phyloP scores from a whole-genome alignment of 257 asterid species.

The Przewalskia tangutica region DNA sequence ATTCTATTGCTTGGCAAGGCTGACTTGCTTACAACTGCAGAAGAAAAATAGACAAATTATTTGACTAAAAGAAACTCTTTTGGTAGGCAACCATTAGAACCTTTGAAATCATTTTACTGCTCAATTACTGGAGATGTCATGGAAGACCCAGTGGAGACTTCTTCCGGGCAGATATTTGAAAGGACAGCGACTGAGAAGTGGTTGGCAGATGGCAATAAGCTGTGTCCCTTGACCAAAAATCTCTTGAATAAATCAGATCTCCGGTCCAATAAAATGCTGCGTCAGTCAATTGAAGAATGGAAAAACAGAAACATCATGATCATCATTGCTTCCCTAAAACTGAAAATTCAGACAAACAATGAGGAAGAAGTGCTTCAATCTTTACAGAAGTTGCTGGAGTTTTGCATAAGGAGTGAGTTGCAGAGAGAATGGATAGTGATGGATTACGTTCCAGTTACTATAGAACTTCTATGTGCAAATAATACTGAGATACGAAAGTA shows the following conservation, averaged over 20 bases:
- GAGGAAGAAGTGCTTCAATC: conserved; percentile 20
- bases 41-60: conserved; percentile 27
- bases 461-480: conserved; percentile 18
- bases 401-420: conserved; percentile 18
- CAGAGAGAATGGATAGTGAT: conserved; percentile 43
- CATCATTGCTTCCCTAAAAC: conserved; percentile 32
- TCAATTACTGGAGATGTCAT: conserved; percentile 34
- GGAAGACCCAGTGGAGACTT: conserved; percentile 39
- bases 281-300: conserved; percentile 46
- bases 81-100: conserved; percentile 30
- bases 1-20: conserved; percentile 26
- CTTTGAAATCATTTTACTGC: conserved; percentile 34
- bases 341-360: conserved; percentile 16
- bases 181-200: conserved; percentile 33
- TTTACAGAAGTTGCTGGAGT: conserved; percentile 16
- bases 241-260: conserved; percentile 17
- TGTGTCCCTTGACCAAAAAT: conserved; percentile 34
- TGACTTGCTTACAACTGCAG: conserved; percentile 20
- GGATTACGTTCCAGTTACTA: conserved; percentile 30
- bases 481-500: conserved; percentile 16
- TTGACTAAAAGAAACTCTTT: conserved; percentile 26
- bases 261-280: conserved; percentile 30
- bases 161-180: conserved; percentile 32
- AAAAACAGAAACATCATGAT: conserved; percentile 32
- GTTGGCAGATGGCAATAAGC: conserved; percentile 20